phyloP scores from a whole-genome alignment of 495 filamentous ascomycete genomes.

The Neurospora sp. region DNA sequence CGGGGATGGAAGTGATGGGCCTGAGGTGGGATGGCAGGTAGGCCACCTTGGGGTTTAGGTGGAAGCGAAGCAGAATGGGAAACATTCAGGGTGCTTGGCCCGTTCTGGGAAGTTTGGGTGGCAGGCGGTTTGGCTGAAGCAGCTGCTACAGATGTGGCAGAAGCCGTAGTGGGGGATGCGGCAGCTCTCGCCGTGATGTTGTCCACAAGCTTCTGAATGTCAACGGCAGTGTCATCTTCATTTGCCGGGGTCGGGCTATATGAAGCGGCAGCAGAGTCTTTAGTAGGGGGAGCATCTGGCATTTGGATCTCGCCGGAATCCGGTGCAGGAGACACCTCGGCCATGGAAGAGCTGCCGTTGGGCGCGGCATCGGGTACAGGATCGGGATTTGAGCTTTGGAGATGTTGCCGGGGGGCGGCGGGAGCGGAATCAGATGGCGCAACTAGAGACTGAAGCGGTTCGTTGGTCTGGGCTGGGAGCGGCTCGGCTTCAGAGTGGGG shows the following conservation, averaged over 20 bases:
- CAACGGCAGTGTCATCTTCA: slow-evolving; percentile 27
- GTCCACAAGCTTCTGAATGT: slow-evolving; percentile 41
- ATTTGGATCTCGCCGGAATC: slow-evolving; percentile 1
- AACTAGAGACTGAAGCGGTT: not conserved
- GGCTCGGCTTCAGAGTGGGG: not conserved
- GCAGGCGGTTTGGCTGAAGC: slow-evolving; percentile 23
- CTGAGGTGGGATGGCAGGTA: slow-evolving; percentile 33
- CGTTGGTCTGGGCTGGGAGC: slow-evolving; percentile 4
- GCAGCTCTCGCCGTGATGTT: slow-evolving; percentile 37
- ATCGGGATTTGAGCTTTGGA: slow-evolving; percentile 3
- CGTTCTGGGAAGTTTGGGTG: slow-evolving; percentile 18
- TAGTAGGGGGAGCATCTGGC: slow-evolving; percentile 7
- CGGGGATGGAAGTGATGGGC: slow-evolving; percentile 30
- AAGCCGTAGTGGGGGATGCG: slow-evolving; percentile 16
- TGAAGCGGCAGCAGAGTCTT: slow-evolving; percentile 17
- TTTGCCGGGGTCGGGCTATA: slow-evolving; percentile 10
- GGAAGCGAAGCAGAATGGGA: slow-evolving; percentile 40
- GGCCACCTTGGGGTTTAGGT: slow-evolving; percentile 33
- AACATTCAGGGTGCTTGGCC: slow-evolving; percentile 30
- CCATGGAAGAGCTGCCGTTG: slow-evolving; percentile 9
- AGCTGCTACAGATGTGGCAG: slow-evolving; percentile 8
- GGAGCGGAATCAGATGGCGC: slow-evolving; percentile 6
- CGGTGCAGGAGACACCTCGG: slow-evolving; percentile 1
- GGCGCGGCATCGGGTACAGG: slow-evolving; percentile 4
- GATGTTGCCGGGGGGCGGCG: not conserved